Evolutionary conservation across 2,329 filamentous ascomycete species (phyloP), one percentile per base, ranked within the genome.

Genomic region (Beauveria pseudobassiana): DNA sequence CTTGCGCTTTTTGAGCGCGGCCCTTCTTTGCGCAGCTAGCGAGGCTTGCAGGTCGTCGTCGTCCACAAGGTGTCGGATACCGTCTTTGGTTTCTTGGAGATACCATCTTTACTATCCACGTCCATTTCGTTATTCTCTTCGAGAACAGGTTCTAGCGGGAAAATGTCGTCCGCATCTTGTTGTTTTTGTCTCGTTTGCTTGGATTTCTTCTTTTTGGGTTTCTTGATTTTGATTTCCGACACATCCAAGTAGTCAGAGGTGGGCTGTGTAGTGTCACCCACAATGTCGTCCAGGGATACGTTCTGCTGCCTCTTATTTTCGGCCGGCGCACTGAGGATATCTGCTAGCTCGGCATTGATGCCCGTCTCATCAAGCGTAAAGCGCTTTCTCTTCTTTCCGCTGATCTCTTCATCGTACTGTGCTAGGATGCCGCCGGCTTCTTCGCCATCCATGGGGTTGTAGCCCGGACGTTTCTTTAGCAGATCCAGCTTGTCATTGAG

Each of bases 371-470:
- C 91, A 18, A 99, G 79, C 0, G 90, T 96, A 69, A 99, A 99
- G 26, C 84, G 83, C 72, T 96, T 96, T 61, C 82, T 79, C 77
- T 96, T 95, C 76, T 96, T 96, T 61, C 92, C 92, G 42, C 89
- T 85, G 59, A 97, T 96, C 70, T 96, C 93, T 65, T 98, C 95
- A 68, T 98, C 95, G 70, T 99, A 99, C 68, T 99, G 93, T 16
- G 90, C 85, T 48, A 99, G 77, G 26, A 99, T 86, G 6, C 83
- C 82, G 20, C 82, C 82, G 62, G 87, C 79, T 14, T 82, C 82
- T 30, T 86, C 82, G 50, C 89, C 87, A 40, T 87, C 78, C 64
- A 91, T 88, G 0, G 93, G 93, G 68, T 99, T 91, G 73, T 99
- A 99, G 1, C 87, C 87, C 0, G 89, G 88, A 71, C 88, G 90